These are phyloP conservation scores for Flaveria ramosissima DNA, from an alignment of 129 eudicot species.

Conservation along the genomic window DNA sequence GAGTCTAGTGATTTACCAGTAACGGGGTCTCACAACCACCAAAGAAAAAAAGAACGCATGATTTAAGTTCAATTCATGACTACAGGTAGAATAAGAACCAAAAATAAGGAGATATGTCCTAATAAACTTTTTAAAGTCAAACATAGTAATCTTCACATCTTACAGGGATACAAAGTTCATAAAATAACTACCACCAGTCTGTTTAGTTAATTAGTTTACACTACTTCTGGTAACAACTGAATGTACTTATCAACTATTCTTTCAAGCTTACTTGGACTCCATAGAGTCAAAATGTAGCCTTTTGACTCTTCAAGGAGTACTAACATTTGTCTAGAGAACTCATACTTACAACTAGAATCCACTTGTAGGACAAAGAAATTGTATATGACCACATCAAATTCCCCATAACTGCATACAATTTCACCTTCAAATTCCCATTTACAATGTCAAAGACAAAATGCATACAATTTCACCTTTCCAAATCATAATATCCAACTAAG, in stretches of 20 bases:
- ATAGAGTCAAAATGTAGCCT: not conserved
- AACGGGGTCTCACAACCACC: not conserved
- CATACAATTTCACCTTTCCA: not conserved
- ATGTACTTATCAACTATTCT: no score
- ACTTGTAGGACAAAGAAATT: not conserved
- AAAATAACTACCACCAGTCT: no score
- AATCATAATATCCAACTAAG: not conserved
- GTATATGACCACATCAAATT: not conserved
- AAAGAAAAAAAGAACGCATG: no score
- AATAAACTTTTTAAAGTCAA: not conserved
- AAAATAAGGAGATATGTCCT: not conserved
- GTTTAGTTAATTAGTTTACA: no score
- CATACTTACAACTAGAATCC: not conserved
- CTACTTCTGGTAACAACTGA: no score
- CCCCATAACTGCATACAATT: not conserved
- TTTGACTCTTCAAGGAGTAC: not conserved
- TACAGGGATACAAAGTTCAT: not conserved
- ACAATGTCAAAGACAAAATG: not conserved
- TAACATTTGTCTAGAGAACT: not conserved
- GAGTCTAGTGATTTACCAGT: no score
- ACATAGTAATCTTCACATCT: not conserved
- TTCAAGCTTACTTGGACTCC: no score
- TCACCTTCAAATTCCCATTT: not conserved
- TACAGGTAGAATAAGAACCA: not conserved
- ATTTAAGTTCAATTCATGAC: slow-evolving; percentile 8